phyloP scores from a whole-genome alignment of 192 early-diverging fungal genomes.

The Cladochytrium replicatum region DNA sequence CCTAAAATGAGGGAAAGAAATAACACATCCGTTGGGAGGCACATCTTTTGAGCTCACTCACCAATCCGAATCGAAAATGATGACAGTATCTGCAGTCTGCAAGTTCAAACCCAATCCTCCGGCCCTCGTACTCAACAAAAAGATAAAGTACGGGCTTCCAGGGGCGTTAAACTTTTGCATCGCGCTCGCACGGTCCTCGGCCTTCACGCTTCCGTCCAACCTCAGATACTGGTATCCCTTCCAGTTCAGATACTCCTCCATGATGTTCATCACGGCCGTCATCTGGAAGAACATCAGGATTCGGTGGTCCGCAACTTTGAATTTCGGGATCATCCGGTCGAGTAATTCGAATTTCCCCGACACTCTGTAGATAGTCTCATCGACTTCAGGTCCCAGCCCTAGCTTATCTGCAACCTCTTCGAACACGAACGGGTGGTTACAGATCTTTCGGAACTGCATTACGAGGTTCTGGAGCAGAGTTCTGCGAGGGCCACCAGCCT shows the following conservation, averaged over 20 bases:
- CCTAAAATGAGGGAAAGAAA: slow-evolving; percentile 23
- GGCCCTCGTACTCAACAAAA: slow-evolving; percentile 89
- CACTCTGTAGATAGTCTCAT: slow-evolving; percentile 68
- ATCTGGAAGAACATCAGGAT: slow-evolving; percentile 62
- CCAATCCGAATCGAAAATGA: slow-evolving; percentile 98
- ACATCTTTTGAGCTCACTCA: slow-evolving; percentile 23
- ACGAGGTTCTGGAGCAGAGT: slow-evolving; percentile 90
- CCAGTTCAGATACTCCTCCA: slow-evolving; percentile 86
- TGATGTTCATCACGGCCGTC: slow-evolving; percentile 88
- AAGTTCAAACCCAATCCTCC: slow-evolving; percentile 95
- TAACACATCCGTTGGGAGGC: slow-evolving; percentile 8
- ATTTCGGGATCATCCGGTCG: slow-evolving; percentile 90
- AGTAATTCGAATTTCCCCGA: slow-evolving; percentile 96
- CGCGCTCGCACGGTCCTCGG: slow-evolving; percentile 73
- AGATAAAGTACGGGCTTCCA: slow-evolving; percentile 73
- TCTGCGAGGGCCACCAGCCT: slow-evolving; percentile 45
- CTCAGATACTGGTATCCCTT: slow-evolving; percentile 67
- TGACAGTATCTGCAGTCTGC: slow-evolving; percentile 95
- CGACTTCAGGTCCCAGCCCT: slow-evolving; percentile 60
- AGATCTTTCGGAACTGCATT: slow-evolving; percentile 97
- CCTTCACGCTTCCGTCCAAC: slow-evolving; percentile 84
- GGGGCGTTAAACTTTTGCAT: slow-evolving; percentile 75
- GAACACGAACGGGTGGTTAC: slow-evolving; percentile 98
- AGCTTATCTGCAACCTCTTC: slow-evolving; percentile 79
- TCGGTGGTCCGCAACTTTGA: slow-evolving; percentile 68